Evolutionary conservation across 2,329 filamentous ascomycete genomes (phyloP).

Genomic region (Sclerotinia minor): DNA sequence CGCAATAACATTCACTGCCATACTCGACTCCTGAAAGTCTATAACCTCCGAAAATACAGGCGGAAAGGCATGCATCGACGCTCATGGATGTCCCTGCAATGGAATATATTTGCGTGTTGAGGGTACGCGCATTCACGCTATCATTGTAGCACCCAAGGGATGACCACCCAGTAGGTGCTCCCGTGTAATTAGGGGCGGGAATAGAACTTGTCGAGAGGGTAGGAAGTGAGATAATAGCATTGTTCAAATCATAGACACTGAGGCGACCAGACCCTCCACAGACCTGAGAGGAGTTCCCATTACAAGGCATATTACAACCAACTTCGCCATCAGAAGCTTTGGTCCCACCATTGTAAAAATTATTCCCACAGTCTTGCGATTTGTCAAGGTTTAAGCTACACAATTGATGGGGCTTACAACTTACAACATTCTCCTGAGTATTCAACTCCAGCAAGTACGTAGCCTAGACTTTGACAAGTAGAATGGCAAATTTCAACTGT

Average conservation of each 20-base stretch:
- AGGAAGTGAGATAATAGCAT: conserved; percentile 24
- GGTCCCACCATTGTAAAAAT: conserved; percentile 23
- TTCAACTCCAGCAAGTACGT: conserved; percentile 48
- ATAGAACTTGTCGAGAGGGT: conserved; percentile 20
- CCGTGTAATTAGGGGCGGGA: conserved; percentile 21
- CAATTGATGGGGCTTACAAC: conserved; percentile 12
- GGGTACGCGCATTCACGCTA: conserved; percentile 29
- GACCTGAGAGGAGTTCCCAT: conserved; percentile 30
- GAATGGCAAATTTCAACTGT: conserved; percentile 33
- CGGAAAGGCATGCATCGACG: conserved; percentile 39
- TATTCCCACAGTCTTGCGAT: conserved; percentile 26
- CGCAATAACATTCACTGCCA: conserved; percentile 38
- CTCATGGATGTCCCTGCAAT: conserved; percentile 31
- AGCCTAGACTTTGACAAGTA: conserved; percentile 37
- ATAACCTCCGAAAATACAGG: conserved; percentile 36
- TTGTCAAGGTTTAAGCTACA: conserved; percentile 12
- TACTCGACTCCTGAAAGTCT: conserved; percentile 43
- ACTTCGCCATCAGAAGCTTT: conserved; percentile 25
- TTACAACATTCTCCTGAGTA: conserved; percentile 48
- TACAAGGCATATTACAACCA: conserved; percentile 37
- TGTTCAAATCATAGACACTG: conserved; percentile 29
- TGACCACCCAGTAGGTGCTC: conserved; percentile 29
- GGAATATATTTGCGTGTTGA: conserved; percentile 27
- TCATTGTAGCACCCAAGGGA: conserved; percentile 35
- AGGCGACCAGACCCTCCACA: conserved; percentile 33